Base-by-base conservation (phyloP, 257 asterid species). In the Penstemon newberryi region DNA sequence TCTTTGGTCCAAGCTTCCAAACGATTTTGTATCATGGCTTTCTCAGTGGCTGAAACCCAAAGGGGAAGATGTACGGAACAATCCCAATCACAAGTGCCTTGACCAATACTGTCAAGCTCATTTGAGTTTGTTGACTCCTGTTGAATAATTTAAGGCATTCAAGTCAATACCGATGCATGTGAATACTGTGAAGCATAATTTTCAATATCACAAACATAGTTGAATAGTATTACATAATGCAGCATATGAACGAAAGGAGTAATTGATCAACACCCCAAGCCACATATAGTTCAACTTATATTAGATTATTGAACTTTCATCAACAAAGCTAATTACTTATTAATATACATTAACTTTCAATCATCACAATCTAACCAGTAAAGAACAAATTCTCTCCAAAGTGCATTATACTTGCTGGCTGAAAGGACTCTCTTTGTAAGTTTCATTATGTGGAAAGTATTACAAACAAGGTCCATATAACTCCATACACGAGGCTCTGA, bases 61-160 rank as follows among this genome's bases (percentile, higher is more conserved):
- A 93, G 89, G 51, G 99, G 99, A 70, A 90, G 96, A 85, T 90
- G 96, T 85, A 90, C 79, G 65, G 92, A 74, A 73, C 97, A 90
- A 83, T 90, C 96, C 97, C 96, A 88, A 63, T 11, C 72, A 70
- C 70, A 71, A 57, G 74, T 67, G 61, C 68, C 73, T 60, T 60
- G 78, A 59, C 45, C 75, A 42, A 25, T 67, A 71, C 42, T 43
- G 19, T 37, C 73, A 50, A 57, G 73, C 33, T 59, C 78, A 46
- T 66, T 59, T n/a, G 82, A 74, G 75, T 49, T 71, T 70, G 65
- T 64, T 71, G 85, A 49, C 63, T 76, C 83, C 95, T 87, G 83
- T 59, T 25, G 33, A 25, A 25, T 25, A 25, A 25, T 25, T 50
- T 43, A 68, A 80, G 57, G 64, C 67, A 73, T 40, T 60, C 39